Evolutionary conservation across 768 basidiomycete genomes (phyloP).

Genomic region (Nidularia pulvinata): DNA sequence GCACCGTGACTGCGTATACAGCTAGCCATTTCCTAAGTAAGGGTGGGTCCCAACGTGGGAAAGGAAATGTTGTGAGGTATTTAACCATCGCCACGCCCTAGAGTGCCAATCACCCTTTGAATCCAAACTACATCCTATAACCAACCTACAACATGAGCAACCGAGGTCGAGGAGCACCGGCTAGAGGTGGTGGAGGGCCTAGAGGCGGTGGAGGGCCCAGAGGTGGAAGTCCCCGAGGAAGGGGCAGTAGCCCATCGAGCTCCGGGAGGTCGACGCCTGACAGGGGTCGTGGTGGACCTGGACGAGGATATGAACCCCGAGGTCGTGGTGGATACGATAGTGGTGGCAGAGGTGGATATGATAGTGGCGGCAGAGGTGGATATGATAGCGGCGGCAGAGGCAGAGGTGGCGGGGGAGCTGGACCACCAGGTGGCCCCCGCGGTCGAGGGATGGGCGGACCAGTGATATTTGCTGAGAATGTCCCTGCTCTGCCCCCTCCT

Average conservation of each 20-base stretch:
- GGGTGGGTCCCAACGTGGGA: too few species aligned
- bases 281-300: conserved; percentile 15
- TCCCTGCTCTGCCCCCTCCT: conserved; percentile 29
- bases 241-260: not conserved
- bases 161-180: not conserved
- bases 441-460: conserved; percentile 24
- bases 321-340: conserved; percentile 22
- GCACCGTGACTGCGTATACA: too few species aligned
- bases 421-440: conserved; percentile 18
- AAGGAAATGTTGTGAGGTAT: too few species aligned
- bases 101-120: too few species aligned
- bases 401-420: conserved; percentile 15
- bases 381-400: not conserved
- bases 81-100: too few species aligned
- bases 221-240: not conserved
- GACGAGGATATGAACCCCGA: conserved; percentile 17
- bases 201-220: too few species aligned
- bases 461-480: conserved; percentile 33
- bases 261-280: conserved; percentile 1
- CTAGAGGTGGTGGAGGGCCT: not conserved
- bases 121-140: too few species aligned
- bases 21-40: too few species aligned
- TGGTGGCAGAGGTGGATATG: conserved; percentile 19
- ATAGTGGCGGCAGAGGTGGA: conserved; percentile 4
- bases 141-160: not conserved